phyloP scores from a whole-genome alignment of 2,329 filamentous ascomycete species.

The Fusarium aywerte region DNA sequence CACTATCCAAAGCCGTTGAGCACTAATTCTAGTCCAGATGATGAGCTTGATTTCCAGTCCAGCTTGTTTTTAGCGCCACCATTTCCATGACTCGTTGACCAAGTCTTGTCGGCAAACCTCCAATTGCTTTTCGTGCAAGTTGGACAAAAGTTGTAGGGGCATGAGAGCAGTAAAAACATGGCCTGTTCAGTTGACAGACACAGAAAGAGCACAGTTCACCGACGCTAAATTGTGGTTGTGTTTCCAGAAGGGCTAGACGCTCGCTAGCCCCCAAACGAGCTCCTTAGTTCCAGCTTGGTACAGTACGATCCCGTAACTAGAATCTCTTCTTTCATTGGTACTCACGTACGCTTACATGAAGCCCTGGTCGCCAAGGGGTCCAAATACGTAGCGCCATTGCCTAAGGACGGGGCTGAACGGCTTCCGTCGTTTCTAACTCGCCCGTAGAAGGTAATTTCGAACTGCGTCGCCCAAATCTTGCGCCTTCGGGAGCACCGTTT shows the following conservation, averaged over 20 bases:
- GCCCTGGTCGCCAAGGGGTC: conserved; percentile 5
- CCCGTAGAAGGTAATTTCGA: neutral
- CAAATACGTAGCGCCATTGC: neutral
- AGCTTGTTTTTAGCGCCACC: neutral
- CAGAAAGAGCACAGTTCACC: neutral
- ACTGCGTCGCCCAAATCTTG: neutral
- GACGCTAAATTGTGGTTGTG: neutral
- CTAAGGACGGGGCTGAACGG: neutral
- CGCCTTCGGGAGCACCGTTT: conserved; percentile 3
- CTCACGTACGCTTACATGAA: conserved; percentile 15
- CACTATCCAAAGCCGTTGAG: neutral
- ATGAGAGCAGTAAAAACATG: conserved; percentile 5
- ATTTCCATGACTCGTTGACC: neutral
- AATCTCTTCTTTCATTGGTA: neutral
- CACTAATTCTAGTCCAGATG: neutral
- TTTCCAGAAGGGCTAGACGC: neutral
- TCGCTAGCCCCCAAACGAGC: neutral
- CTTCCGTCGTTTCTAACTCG: conserved; percentile 1
- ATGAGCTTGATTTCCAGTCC: neutral
- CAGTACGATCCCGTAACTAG: neutral
- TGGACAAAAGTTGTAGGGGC: neutral
- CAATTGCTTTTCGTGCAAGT: neutral
- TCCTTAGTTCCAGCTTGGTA: neutral
- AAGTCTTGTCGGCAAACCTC: neutral
- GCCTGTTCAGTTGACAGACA: neutral